Evolutionary conservation across 305 asterid species (phyloP).

Genomic region (Rubia tinctorum): DNA sequence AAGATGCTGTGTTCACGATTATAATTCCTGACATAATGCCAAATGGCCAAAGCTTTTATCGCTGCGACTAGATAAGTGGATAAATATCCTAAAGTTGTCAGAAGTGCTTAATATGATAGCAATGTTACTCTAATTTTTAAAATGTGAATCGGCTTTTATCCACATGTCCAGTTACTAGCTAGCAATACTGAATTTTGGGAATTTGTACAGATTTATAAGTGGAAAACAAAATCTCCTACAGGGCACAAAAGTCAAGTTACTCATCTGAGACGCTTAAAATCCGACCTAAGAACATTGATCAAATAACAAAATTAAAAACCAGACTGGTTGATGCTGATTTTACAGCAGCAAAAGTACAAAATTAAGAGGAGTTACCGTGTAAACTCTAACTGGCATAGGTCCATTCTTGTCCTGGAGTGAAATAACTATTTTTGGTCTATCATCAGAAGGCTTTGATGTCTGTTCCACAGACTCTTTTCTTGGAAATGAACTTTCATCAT

Average conservation of each 20-base stretch:
- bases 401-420: slow-evolving; percentile 71
- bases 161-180: neutral
- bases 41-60: neutral
- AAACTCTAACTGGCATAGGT: slow-evolving; percentile 57
- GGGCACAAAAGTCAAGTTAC: neutral
- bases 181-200: neutral
- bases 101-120: neutral
- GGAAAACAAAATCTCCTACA: neutral
- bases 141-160: neutral
- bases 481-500: slow-evolving; percentile 20
- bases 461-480: slow-evolving; percentile 29
- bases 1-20: neutral
- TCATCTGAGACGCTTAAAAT: neutral
- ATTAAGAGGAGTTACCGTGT: slow-evolving; percentile 36
- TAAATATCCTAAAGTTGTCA: neutral
- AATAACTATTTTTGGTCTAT: slow-evolving; percentile 63
- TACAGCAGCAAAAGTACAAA: neutral
- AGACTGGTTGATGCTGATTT: neutral
- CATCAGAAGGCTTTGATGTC: slow-evolving; percentile 36
- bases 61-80: neutral
- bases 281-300: neutral
- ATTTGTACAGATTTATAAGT: neutral
- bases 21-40: neutral
- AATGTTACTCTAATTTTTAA: neutral
- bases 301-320: neutral